Evolutionary conservation across 2,329 filamentous ascomycete genomes (phyloP), one percentile per base, ranked within the genome.

Genomic region (Diplocarpon mali): DNA sequence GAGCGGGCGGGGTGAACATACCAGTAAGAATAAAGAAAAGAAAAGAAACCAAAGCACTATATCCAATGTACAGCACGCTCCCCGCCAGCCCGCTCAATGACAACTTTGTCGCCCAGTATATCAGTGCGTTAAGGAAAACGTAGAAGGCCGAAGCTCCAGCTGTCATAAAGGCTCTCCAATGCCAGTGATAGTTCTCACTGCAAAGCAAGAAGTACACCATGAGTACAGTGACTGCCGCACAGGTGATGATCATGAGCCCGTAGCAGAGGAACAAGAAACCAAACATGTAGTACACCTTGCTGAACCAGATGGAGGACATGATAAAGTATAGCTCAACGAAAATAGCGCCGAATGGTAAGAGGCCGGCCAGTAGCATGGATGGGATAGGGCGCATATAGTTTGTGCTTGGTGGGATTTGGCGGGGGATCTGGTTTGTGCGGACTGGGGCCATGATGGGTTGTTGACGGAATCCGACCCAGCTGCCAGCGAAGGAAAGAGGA

Each of bases 281-380:
- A 59, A 98, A 98, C 92, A 98, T 98, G 75, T 98, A 98, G 73
- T 98, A 98, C 54, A 98, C 92, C 67, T 92, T 87, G 70, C 83
- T 90, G 67, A 93, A 95, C 92, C 92, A 98, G 62, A 98, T 90
- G 20, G 86, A 94, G 67, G 83, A 94, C 86, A 98, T 94, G 70
- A 98, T 95, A 67, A 96, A 96, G 73, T 95, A 96, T 2, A 98
- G 79, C 68, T 98, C 92, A 38, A 96, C 89, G 55, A 96, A 95
- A 62, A 98, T 96, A 50, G 92, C 90, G 38, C 85, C 88, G 59
- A 98, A 98, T 0, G 92, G 92, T 20, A 96, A 73, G 40, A 96
- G 80, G 42, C 92, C 92, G 17, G 93, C 90, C 16, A 96, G 75
- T 13, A 95, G 74, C 76, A 95, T 90, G 53, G 85, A 93, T 1